Base-by-base conservation (phyloP, 192 early-diverging fungal species). In the Geranomyces variabilis region DNA sequence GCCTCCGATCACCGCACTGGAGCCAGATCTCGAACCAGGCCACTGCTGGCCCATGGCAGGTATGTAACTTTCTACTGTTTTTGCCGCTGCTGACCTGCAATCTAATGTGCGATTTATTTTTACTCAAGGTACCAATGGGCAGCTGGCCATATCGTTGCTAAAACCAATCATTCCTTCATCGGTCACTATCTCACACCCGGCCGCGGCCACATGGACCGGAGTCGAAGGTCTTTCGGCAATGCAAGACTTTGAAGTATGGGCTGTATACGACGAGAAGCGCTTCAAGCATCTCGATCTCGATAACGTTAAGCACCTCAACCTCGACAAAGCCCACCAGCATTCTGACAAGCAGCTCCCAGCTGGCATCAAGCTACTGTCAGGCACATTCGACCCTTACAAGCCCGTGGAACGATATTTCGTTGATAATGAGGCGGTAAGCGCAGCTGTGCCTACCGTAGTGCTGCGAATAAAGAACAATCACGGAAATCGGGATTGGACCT, bases 1-100 rank as follows among this genome's bases (percentile, higher is more conserved):
- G 33, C 56, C 21, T 2, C 68, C 68, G 24, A 43, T 0, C 6
- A 61, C 44, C 8, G 1, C 43, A 1, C 17, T 70, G 24, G 56
- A 70, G 8, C 58, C 75, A n/a, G 73, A 68, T 6, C 43, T 29
- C 17, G 9, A 10, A 6, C 70, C 74, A 0, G 67, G 66, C 21
- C 63, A 74, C 13, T 80, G 78, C 44, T 80, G 78, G 78, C 66
- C 74, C 8, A 76, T 76, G 70, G 43, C 67, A 59, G 78, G 78
- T 78, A 60, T 29, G 31, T 60, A n/a, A n/a, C n/a, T 19, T 60
- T 60, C 17, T 17, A 9, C 29, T 26, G 31, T 28, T 34, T 55
- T 55, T 53, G 19, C 51, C 15, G 51, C 3, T 7, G 19, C 51
- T 26, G 24, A 17, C 51, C 17, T n/a, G n/a, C n/a, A n/a, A n/a